These are phyloP conservation scores for Didymella pomorum DNA, from an alignment of 2,329 filamentous ascomycete species.

Conservation along the genomic window DNA sequence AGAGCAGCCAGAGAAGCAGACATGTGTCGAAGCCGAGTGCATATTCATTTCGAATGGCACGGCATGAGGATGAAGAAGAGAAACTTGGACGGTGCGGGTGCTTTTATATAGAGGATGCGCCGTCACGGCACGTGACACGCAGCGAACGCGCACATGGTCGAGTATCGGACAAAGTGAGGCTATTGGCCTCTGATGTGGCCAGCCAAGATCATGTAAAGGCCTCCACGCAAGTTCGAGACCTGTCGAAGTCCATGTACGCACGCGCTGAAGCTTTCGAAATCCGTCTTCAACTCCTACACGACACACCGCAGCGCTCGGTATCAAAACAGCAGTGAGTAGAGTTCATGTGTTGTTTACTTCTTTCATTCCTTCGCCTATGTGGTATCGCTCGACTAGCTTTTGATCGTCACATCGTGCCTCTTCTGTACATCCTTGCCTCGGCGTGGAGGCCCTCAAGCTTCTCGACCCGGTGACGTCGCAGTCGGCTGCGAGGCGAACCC, in stretches of 20 bases:
- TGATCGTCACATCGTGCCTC: slow-evolving; percentile 21
- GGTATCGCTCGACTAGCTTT: slow-evolving; percentile 23
- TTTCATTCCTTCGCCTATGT: slow-evolving; percentile 26
- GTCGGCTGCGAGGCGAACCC: slow-evolving; percentile 3
- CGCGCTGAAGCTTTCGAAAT: background rate
- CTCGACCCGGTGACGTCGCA: slow-evolving; percentile 2
- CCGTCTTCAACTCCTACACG: no score
- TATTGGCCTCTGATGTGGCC: background rate
- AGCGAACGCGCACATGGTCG: background rate
- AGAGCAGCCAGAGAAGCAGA: no score
- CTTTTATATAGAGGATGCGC: no score
- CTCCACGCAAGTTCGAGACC: background rate
- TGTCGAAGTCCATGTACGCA: no score
- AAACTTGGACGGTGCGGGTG: background rate
- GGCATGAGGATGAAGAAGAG: no score
- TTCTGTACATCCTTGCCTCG: slow-evolving; percentile 8
- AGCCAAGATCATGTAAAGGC: background rate
- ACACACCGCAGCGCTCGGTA: no score
- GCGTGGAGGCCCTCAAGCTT: background rate
- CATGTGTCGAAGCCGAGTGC: no score
- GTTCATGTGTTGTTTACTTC: slow-evolving; percentile 7
- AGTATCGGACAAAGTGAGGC: background rate
- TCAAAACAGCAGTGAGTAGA: no score
- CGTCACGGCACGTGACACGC: background rate
- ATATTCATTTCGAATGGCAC: no score